Evolutionary conservation across 73 alveolate genomes (phyloP).

Genomic region (Halteria grandinella): DNA sequence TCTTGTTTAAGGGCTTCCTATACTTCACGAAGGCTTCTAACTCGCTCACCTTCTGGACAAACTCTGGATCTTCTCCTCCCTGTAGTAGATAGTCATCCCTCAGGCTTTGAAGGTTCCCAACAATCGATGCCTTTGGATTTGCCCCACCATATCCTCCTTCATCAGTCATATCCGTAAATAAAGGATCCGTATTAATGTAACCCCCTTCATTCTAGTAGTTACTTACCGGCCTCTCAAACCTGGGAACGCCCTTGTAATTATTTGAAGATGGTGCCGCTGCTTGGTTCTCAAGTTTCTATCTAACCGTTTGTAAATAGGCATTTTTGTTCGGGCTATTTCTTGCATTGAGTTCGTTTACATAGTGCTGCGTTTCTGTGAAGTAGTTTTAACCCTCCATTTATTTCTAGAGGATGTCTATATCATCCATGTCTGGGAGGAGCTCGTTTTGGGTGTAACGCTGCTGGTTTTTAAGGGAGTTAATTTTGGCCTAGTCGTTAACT

Average conservation of each 20-base stretch:
- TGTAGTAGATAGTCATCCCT: constrained; percentile 41
- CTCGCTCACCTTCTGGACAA: constrained; percentile 38
- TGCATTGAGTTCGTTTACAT: constrained; percentile 35
- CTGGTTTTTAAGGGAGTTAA: constrained; percentile 36
- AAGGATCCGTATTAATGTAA: too few relatives aligned
- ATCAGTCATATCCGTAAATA: too few relatives aligned
- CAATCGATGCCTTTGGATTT: constrained; percentile 23
- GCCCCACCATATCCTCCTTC: too few relatives aligned
- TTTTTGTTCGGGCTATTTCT: constrained; percentile 39
- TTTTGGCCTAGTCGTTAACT: constrained; percentile 17
- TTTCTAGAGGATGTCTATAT: constrained; percentile 35
- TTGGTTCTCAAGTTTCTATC: constrained; percentile 40
- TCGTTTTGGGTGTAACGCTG: constrained; percentile 14
- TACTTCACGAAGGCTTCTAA: constrained; percentile 41
- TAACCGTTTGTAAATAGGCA: constrained; percentile 14
- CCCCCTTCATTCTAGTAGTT: too few relatives aligned
- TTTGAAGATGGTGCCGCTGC: constrained; percentile 58
- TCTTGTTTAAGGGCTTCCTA: constrained; percentile 37
- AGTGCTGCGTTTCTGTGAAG: constrained; percentile 24
- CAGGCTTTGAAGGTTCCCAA: constrained; percentile 21
- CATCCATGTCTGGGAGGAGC: constrained; percentile 52
- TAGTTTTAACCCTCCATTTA: constrained; percentile 31
- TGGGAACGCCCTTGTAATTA: too few relatives aligned
- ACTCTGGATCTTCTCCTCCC: constrained; percentile 73
- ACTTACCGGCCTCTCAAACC: too few relatives aligned